phyloP scores from a whole-genome alignment of 1,284 basidiomycete genomes.

The Phenoliferia sp. region DNA sequence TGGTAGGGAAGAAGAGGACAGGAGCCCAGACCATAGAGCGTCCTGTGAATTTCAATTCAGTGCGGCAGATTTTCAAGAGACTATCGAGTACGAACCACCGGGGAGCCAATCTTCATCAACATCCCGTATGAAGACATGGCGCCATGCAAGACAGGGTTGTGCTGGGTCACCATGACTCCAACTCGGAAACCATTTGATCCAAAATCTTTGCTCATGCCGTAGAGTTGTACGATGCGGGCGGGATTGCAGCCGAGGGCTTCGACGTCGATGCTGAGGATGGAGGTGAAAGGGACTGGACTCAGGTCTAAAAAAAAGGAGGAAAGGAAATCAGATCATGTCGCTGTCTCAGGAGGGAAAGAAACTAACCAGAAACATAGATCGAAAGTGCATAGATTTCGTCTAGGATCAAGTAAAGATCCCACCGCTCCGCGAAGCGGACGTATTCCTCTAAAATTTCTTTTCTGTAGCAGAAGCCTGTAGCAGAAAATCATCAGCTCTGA shows the following conservation, averaged over 20 bases:
- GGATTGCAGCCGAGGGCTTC: constrained; percentile 43
- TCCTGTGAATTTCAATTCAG: constrained; percentile 10
- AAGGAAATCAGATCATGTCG: not conserved
- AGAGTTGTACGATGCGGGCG: constrained; percentile 41
- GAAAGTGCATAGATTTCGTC: constrained; percentile 46
- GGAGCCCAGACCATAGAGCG: constrained; percentile 23
- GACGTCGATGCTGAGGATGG: constrained; percentile 45
- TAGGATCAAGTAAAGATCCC: constrained; percentile 45
- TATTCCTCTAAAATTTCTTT: constrained; percentile 45
- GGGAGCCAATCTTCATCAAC: constrained; percentile 30
- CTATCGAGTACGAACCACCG: constrained; percentile 12
- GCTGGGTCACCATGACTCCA: constrained; percentile 44
- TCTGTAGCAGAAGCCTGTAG: constrained; percentile 37
- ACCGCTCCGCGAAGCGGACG: constrained; percentile 45
- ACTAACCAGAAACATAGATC: constrained; percentile 14
- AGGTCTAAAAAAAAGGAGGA: constrained; percentile 26
- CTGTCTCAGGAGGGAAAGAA: not conserved
- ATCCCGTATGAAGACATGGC: constrained; percentile 12
- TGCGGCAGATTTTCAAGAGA: not conserved
- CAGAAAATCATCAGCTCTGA: not conserved
- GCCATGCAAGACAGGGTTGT: constrained; percentile 42
- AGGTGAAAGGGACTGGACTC: constrained; percentile 42
- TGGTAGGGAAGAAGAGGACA: constrained; percentile 11
- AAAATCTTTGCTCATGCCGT: constrained; percentile 44
- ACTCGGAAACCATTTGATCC: constrained; percentile 47